These are phyloP conservation scores for Pestalotiopsis sp. DNA, from an alignment of 2,329 filamentous ascomycete species.

Conservation along the genomic window DNA sequence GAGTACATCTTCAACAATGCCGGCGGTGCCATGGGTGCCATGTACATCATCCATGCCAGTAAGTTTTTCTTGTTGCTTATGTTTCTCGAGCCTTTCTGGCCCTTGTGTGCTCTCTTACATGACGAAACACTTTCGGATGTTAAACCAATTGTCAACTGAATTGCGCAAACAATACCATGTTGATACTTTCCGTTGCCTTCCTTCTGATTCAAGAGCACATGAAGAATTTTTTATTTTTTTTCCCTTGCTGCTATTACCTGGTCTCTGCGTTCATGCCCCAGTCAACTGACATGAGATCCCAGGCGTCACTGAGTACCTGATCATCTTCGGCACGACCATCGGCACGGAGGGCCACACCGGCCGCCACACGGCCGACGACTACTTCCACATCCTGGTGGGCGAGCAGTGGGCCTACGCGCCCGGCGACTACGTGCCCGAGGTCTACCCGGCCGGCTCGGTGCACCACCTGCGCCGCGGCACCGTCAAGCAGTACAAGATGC, in stretches of 20 bases:
- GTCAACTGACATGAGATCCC: neutral
- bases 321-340: slow-evolving; percentile 81
- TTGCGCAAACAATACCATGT: slow-evolving; percentile 13
- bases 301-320: slow-evolving; percentile 85
- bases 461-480: slow-evolving; percentile 73
- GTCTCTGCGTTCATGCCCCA: neutral
- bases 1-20: slow-evolving; percentile 95
- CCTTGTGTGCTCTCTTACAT: neutral
- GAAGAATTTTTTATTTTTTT: no score
- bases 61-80: slow-evolving; percentile 33
- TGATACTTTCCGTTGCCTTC: slow-evolving; percentile 11
- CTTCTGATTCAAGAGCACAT: slow-evolving; percentile 6
- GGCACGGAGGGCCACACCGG: slow-evolving; percentile 89
- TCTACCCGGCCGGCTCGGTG: slow-evolving; percentile 70
- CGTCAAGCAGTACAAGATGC: slow-evolving; percentile 85
- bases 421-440: slow-evolving; percentile 67
- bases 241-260: neutral
- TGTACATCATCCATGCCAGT: slow-evolving; percentile 90
- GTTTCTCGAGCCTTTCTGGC: neutral
- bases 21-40: slow-evolving; percentile 87
- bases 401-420: slow-evolving; percentile 76
- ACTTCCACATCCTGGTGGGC: slow-evolving; percentile 87
- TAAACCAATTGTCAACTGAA: neutral
- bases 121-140: slow-evolving; percentile 12
- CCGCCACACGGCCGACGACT: slow-evolving; percentile 90